phyloP scores from a whole-genome alignment of 2,329 filamentous ascomycete species.

The Aspergillus sp. region DNA sequence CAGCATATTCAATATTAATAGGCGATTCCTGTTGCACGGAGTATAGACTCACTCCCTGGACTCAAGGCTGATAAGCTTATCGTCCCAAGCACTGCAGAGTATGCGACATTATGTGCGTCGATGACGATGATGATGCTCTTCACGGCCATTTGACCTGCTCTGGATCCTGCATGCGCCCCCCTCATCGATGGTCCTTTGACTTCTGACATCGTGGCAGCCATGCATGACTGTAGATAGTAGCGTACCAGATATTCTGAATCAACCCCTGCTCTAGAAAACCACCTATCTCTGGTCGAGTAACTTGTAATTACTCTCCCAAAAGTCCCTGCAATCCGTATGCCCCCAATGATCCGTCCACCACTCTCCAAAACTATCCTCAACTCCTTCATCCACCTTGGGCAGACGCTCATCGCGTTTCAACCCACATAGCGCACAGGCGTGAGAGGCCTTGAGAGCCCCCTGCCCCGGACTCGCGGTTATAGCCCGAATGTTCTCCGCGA shows the following conservation, averaged over 20 bases:
- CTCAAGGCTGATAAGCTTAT: no score
- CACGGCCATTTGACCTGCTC: no score
- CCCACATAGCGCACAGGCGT: constrained; percentile 77
- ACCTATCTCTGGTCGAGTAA: constrained; percentile 59
- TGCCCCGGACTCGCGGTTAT: constrained; percentile 53
- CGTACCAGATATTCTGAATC: not conserved
- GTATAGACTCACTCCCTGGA: no score
- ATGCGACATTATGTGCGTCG: no score
- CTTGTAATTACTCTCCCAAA: constrained; percentile 72
- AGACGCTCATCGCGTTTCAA: constrained; percentile 81
- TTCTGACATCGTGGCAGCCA: no score
- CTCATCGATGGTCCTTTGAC: no score
- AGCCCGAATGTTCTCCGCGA: constrained; percentile 61
- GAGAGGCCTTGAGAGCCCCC: constrained; percentile 63
- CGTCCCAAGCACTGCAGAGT: no score
- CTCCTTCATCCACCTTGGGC: constrained; percentile 61
- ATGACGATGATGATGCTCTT: no score
- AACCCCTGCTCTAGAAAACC: not conserved
- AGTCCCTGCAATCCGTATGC: constrained; percentile 68
- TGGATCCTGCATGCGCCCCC: no score
- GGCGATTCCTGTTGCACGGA: no score
- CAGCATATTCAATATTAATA: no score
- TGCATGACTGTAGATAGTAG: no score
- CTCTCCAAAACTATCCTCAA: constrained; percentile 89
- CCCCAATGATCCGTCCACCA: constrained; percentile 94